Evolutionary conservation across 2,329 filamentous ascomycete species (phyloP), one percentile per base, ranked within the genome.

Genomic region (Pyrenophora seminiperda): DNA sequence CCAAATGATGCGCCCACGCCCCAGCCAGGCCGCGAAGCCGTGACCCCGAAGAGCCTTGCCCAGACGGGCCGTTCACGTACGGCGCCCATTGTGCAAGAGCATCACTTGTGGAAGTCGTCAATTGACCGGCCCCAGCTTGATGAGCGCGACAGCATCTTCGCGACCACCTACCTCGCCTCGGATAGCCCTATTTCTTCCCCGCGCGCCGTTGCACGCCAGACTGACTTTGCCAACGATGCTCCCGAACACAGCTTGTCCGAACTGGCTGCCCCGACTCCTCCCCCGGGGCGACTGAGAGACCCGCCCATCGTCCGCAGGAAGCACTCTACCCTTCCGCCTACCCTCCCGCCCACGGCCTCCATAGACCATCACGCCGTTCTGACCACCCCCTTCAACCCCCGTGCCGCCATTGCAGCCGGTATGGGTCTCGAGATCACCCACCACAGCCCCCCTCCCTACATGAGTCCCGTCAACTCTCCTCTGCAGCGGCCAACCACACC

Each of bases 61-160:
- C 66, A 68, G 50, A 65, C 69, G 18, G 71, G 70, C 59, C 68
- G 73, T 49, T 73, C 73, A 50, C 70, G 66, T 55, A 75, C 73
- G 14, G 68, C 65, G 14, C 71, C 73, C 20, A 59, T 66, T 44
- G 65, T 60, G 24, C 59, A 67, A 14, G 68, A 72, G 31, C 59
- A 60, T 33, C 54, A 31, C 18, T 65, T 74, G 32, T 75, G 70
- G 69, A 67, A 66, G 47, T 61, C 68, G 36, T 67, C 71, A 14
- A 67, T 65, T 49, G 71, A 75, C 53, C 67, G 64, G 22, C 81
- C 82, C 39, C 82, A 82, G 71, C 74, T 85, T 56, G 83, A 81
- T 19, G 83, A 86, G 69, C 74, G 83, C 61, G 83, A 86, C 68
- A 83, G 79, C 70, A 85, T 86, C 66, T 85, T 85, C 63, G 82